Conservation (phyloP, 352 stramenopile species). For the Elongisporangium prolatum region DNA sequence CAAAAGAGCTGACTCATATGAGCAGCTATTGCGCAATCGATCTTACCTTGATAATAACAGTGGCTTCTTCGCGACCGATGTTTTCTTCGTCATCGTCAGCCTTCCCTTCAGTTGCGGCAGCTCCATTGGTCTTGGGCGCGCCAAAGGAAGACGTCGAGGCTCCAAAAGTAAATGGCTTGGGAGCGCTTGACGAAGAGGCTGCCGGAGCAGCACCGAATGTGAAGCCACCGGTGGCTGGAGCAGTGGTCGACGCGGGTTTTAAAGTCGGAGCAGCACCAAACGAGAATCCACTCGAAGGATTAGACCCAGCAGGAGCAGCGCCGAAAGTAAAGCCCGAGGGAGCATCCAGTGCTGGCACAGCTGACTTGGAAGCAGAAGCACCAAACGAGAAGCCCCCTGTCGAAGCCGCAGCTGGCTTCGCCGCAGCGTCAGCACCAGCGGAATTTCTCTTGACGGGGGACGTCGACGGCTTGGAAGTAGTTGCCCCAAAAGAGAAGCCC, state of each 20-base stretch:
- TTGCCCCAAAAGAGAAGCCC: conserved; percentile 11
- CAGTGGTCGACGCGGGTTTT: conserved; percentile 8
- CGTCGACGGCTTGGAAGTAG: conserved; percentile 1
- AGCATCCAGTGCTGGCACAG: conserved; percentile 17
- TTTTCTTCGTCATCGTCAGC: conserved; percentile 76
- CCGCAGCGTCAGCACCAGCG: conserved; percentile 3
- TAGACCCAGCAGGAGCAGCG: conserved; percentile 11
- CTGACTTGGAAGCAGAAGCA: conserved; percentile 11
- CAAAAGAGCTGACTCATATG: too few relatives aligned
- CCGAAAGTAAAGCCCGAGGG: conserved; percentile 44
- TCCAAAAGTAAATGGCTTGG: conserved; percentile 35
- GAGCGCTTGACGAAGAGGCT: conserved; percentile 9
- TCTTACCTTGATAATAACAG: conserved; percentile 82
- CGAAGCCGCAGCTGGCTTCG: conserved; percentile 22
- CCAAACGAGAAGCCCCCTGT: conserved; percentile 39
- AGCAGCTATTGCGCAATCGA: background rate
- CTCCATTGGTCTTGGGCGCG: conserved; percentile 8
- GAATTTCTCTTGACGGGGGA: conserved; percentile 7
- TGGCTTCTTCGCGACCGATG: conserved; percentile 77
- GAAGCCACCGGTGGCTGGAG: conserved; percentile 18
- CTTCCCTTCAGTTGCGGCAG: conserved; percentile 4
- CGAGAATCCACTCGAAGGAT: conserved; percentile 28
- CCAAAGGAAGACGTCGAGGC: conserved; percentile 12
- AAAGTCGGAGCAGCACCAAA: conserved; percentile 28
- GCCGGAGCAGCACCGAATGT: conserved; percentile 17